Base-by-base conservation (phyloP, 768 basidiomycete genomes). In the Strobilomyces dryophilus region DNA sequence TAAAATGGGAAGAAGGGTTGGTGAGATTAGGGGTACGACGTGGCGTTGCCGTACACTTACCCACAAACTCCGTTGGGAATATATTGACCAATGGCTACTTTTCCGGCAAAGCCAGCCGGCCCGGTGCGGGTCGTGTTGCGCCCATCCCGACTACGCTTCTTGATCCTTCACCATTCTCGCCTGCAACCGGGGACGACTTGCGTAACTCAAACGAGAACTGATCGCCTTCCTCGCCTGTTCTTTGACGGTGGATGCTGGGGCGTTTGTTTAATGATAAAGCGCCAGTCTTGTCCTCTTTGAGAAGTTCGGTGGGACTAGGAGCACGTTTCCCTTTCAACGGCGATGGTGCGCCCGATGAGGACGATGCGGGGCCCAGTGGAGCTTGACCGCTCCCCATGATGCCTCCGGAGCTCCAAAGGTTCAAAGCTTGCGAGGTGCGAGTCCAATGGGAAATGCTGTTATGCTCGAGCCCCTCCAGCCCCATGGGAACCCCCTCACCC, bases 261-360 rank as follows among this genome's bases (percentile, higher is more conserved):
- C 85, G 77, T 67, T 89, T 89, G 27, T 79, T 76, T 51, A 81
- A 71, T 49, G 78, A 71, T 47, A 77, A 66, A 32, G 79, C 80
- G 4, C 84, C 85, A 39, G 73, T 75, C 60, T 73, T 78, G 51
- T 80, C 81, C 68, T 87, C 81, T 65, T 79, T 83, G 51, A 73
- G 67, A 49, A 86, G 69, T 68, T 89, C 87, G 11, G 85, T 85
- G 37, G 88, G 87, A 59, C 86, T 88, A 31, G 84, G 81, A 2
- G 78, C 78, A 20, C 88, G 79, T 68, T 89, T 89, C 43, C 80
- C 78, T 45, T 74, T 77, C 4, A 73, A 70, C 31, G 73, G 72
- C 11, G 73, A 67, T 29, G 62, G 60, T 35, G 55, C 49, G 24
- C 52, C 49, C 26, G 62, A 61, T 11, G 58, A 52, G 34, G 64